Evolutionary conservation across 306 rosid species (phyloP).

Genomic region (Rosa multiflora): DNA sequence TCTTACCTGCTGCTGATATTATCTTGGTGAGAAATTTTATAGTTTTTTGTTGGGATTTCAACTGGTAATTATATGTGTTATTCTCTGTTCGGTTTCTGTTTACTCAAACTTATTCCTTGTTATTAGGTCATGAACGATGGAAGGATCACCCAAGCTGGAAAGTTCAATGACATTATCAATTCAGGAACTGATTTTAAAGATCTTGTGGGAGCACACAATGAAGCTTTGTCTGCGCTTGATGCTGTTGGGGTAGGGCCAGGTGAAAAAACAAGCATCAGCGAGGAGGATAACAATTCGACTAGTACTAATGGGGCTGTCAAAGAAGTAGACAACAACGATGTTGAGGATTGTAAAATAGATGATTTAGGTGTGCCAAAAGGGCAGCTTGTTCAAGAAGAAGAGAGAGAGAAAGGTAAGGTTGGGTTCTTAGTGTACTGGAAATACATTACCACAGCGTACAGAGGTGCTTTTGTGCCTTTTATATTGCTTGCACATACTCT

Average conservation of each 20-base stretch:
- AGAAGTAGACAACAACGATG: constrained; percentile 32
- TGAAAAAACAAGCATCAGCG: constrained; percentile 22
- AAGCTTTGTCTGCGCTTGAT: constrained; percentile 65
- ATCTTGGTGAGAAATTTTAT: constrained; percentile 54
- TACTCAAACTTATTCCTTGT: background rate
- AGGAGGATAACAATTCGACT: constrained; percentile 30
- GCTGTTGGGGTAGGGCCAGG: constrained; percentile 32
- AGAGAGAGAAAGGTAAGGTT: constrained; percentile 85
- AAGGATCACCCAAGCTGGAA: constrained; percentile 69
- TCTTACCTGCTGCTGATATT: constrained; percentile 82
- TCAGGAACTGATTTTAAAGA: constrained; percentile 71
- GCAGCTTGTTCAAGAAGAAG: constrained; percentile 91
- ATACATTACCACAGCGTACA: constrained; percentile 63
- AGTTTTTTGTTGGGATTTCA: constrained; percentile 8
- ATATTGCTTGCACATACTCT: constrained; percentile 62
- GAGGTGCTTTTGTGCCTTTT: constrained; percentile 81
- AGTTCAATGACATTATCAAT: constrained; percentile 55
- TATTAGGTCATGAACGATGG: constrained; percentile 85
- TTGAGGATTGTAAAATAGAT: constrained; percentile 38
- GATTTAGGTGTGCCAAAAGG: constrained; percentile 42
- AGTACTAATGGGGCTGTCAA: constrained; percentile 24
- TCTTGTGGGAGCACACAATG: constrained; percentile 82
- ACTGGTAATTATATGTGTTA: background rate
- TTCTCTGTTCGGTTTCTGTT: background rate
- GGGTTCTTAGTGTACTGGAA: constrained; percentile 71